Percentiles rank a stretch among this genome's conserved stretches.
Conservation (phyloP, 257 asterid species). For the Fraxinus excelsior region DNA sequence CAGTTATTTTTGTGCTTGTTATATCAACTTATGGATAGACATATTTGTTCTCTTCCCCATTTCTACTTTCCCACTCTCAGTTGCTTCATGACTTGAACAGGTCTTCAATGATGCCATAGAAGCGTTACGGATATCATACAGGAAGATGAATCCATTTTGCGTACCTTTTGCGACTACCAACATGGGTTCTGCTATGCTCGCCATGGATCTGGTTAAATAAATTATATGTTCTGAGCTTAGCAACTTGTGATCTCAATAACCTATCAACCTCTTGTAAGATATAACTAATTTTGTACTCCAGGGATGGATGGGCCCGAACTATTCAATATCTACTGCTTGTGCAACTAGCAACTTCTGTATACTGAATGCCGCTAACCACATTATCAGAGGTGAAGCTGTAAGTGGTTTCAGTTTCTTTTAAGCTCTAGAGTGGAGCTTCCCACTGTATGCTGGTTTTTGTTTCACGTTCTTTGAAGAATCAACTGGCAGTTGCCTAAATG, state of each 20-base stretch:
- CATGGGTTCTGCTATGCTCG: constrained; percentile 98
- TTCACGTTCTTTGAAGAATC: constrained; percentile 11
- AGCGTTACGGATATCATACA: constrained; percentile 80
- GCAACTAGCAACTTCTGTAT: constrained; percentile 97
- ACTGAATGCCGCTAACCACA: constrained; percentile 92
- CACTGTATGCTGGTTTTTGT: constrained; percentile 8
- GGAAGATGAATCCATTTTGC: constrained; percentile 95
- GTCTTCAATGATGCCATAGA: constrained; percentile 89
- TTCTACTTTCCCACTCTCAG: constrained; percentile 1
- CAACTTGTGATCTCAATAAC: constrained; percentile 25
- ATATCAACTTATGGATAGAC: constrained; percentile 5
- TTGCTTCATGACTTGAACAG: constrained; percentile 48
- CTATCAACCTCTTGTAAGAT: constrained; percentile 19
- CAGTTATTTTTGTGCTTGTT: not conserved
- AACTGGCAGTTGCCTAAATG: constrained; percentile 13
- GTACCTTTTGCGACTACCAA: constrained; percentile 98
- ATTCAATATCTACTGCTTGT: constrained; percentile 96
- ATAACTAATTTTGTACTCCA: constrained; percentile 37
- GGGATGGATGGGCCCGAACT: constrained; percentile 99
- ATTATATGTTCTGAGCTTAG: not conserved
- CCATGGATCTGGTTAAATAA: constrained; percentile 83
- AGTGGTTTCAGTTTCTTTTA: constrained; percentile 31
- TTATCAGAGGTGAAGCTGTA: constrained; percentile 98
- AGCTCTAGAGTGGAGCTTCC: constrained; percentile 8
- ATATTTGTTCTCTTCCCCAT: not conserved